Base-by-base conservation (phyloP, 768 basidiomycete species). In the Lanmaoa rubissima region DNA sequence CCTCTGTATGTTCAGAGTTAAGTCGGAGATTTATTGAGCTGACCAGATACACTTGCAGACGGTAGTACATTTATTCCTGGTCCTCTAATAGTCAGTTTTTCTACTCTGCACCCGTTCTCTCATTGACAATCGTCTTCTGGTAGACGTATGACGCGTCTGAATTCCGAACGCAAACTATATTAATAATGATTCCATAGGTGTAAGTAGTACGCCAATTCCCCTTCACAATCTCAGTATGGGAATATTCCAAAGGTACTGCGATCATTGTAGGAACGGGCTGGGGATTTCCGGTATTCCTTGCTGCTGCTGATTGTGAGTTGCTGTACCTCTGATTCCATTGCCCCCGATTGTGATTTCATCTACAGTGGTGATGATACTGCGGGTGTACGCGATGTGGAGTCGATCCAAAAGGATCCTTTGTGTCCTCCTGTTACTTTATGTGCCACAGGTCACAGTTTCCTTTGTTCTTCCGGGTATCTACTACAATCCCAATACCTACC, bases 291-390 rank as follows among this genome's bases (percentile, higher is more conserved):
- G 17, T 57, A 7, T 57, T 60, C 19, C 16, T 52, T 13, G 36
- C 17, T 32, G 39, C 42, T n/a, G 38, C 38, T n/a, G 54, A 59
- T 48, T 9, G 58, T 59, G 41, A 38, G 36, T 17, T 17, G 14
- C 7, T 31, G 28, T 31, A 31, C 28, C 28, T 31, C 28, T 31
- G 28, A 31, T 31, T 31, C 28, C 7, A 31, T 31, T 31, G 5
- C 28, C 4, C 5, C 28, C 28, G 28, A 28, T 4, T 3, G 6
- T 28, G 28, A 28, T 28, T 28, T 28, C 28, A 28, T 5, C 6
- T 28, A 6, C 28, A 28, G 28, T 28, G 4, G 28, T 28, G 28
- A 28, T 28, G 28, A 28, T 28, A 4, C 28, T 28, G 4, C 28
- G 28, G 28, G 28, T 28, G 28, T 28, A 28, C 6, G 28, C 28